Conservation (phyloP, 352 stramenopile species). For the Phytophthora sp. region DNA sequence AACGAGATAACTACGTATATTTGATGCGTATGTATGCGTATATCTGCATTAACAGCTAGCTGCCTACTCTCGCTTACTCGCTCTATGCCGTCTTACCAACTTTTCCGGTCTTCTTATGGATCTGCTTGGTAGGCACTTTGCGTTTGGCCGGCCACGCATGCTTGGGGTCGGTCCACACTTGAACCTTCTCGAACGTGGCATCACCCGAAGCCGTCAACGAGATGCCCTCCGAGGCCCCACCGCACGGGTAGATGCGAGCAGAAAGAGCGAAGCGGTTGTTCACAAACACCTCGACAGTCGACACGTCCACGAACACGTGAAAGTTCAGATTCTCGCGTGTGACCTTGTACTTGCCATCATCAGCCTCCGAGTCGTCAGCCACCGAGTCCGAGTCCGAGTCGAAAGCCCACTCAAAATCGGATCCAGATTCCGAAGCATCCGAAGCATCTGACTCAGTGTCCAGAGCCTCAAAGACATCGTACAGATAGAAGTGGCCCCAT, state of each 20-base stretch:
- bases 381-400: constrained; percentile 18
- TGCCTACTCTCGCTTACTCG: no score
- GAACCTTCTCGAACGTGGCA: constrained; percentile 59
- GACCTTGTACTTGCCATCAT: constrained; percentile 35
- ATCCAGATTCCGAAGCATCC: constrained; percentile 3
- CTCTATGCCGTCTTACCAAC: constrained; percentile 1
- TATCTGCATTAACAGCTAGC: no score
- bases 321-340: constrained; percentile 58
- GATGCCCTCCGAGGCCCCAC: constrained; percentile 53
- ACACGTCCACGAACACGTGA: constrained; percentile 67
- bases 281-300: constrained; percentile 66
- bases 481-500: constrained; percentile 67
- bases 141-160: constrained; percentile 58
- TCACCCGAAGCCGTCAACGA: constrained; percentile 49
- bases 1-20: constrained; percentile 1
- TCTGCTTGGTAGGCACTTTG: constrained; percentile 31
- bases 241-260: constrained; percentile 66
- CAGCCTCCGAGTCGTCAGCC: constrained; percentile 16
- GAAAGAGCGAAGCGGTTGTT: constrained; percentile 69
- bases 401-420: not conserved
- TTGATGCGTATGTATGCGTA: not conserved
- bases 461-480: constrained; percentile 42
- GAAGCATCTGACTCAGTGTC: constrained; percentile 11
- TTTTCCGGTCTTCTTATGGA: constrained; percentile 25
- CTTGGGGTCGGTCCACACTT: constrained; percentile 64